Evolutionary conservation across 805 yeast species (phyloP).

Genomic region (Candida pini): DNA sequence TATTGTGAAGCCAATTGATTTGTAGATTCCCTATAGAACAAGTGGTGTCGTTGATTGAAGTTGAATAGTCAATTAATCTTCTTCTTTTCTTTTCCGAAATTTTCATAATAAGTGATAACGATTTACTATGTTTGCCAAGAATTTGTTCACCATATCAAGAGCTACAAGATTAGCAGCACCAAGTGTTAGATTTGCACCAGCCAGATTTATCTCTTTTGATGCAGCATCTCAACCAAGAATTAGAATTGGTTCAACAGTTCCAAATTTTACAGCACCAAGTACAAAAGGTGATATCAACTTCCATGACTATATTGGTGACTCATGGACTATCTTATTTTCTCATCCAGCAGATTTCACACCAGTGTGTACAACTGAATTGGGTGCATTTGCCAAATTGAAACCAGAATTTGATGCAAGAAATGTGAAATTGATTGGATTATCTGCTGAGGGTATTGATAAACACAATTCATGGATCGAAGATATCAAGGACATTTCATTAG

Average conservation of each 20-base stretch:
- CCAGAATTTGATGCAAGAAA: constrained; percentile 83
- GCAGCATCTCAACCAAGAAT: constrained; percentile 55
- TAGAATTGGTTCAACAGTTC: constrained; percentile 81
- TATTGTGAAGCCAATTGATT: too few species aligned
- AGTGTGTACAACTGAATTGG: constrained; percentile 93
- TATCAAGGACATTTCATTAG: constrained; percentile 73
- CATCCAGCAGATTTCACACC: constrained; percentile 98
- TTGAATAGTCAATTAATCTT: neutral
- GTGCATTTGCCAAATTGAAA: constrained; percentile 86
- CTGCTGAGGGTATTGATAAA: constrained; percentile 75
- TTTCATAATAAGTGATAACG: neutral
- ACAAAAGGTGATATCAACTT: constrained; percentile 80
- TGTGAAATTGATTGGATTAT: constrained; percentile 83
- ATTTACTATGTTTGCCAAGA: constrained; percentile 22
- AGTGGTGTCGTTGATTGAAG: neutral
- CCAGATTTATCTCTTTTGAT: constrained; percentile 38
- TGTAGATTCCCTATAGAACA: too few species aligned
- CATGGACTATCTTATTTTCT: constrained; percentile 85
- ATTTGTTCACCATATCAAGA: constrained; percentile 10
- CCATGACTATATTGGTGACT: constrained; percentile 80
- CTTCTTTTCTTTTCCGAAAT: neutral
- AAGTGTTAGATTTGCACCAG: constrained; percentile 7
- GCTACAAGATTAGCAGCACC: constrained; percentile 3
- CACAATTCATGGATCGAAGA: constrained; percentile 88
- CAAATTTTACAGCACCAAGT: constrained; percentile 79